A percentile compares a stretch with the other conserved stretches of the same genome.
Conservation (phyloP, 2,329 filamentous ascomycete genomes). For the Cladorrhinum sp. region DNA sequence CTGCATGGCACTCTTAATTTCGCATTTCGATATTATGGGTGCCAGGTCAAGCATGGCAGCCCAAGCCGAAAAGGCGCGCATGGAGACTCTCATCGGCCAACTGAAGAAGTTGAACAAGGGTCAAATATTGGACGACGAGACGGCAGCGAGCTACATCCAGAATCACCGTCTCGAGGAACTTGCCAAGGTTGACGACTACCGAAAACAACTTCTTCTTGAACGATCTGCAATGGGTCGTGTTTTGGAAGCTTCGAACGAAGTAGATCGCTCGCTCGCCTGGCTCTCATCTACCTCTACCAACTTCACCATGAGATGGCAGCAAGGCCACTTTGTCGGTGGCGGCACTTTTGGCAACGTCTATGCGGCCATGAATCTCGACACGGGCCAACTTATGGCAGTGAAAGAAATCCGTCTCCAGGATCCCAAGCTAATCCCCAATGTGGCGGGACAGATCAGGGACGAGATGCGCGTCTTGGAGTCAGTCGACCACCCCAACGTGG, state of each 20-base stretch:
- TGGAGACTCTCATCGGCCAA: conserved; percentile 76
- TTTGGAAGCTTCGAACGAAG: conserved; percentile 90
- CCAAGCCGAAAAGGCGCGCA: conserved; percentile 85
- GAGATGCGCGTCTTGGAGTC: conserved; percentile 97
- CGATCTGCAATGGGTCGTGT: conserved; percentile 86
- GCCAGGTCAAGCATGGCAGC: conserved; percentile 90
- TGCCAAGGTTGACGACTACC: conserved; percentile 70
- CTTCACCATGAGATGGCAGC: conserved; percentile 94
- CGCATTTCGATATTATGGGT: conserved; percentile 98
- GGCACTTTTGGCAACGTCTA: conserved; percentile 98
- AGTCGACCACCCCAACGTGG: conserved; percentile 94
- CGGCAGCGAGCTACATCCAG: conserved; percentile 71
- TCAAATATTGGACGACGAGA: conserved; percentile 72
- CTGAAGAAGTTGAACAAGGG: conserved; percentile 77
- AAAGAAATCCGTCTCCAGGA: conserved; percentile 98
- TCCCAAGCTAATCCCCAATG: conserved; percentile 89
- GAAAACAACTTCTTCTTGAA: conserved; percentile 78
- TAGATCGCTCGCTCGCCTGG: conserved; percentile 89
- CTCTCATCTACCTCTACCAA: conserved; percentile 93
- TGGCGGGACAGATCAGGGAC: conserved; percentile 90
- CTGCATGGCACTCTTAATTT: conserved; percentile 96
- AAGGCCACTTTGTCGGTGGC: conserved; percentile 95
- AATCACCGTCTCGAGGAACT: conserved; percentile 73
- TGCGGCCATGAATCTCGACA: conserved; percentile 94
- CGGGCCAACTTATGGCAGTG: conserved; percentile 94